These are phyloP conservation scores for Fusarium scirpi DNA, from an alignment of 2,329 filamentous ascomycete genomes.

Conservation along the genomic window DNA sequence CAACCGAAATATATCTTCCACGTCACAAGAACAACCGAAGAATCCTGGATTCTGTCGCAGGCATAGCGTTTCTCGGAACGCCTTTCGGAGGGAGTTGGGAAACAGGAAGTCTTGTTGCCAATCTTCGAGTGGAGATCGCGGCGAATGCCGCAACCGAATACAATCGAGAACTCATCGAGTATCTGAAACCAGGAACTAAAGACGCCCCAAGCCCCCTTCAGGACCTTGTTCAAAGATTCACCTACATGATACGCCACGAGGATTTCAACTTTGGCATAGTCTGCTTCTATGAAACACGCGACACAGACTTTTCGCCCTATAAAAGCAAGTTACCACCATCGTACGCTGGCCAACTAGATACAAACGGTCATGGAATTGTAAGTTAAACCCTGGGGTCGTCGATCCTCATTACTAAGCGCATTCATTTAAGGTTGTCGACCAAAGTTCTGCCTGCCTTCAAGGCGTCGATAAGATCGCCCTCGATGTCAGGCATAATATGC, in stretches of 20 bases:
- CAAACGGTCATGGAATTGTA: neutral
- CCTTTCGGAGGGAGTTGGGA: neutral
- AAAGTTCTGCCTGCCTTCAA: neutral
- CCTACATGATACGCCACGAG: neutral
- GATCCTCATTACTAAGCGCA: accelerated
- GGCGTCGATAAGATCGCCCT: neutral
- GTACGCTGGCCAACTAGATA: neutral
- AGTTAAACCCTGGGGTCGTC: accelerated
- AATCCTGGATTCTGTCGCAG: neutral
- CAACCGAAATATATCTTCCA: neutral
- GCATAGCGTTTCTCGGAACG: neutral
- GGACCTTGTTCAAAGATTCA: neutral
- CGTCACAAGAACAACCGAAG: neutral
- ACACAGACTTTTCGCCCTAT: neutral
- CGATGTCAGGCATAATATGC: neutral
- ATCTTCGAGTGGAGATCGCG: neutral
- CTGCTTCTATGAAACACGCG: neutral
- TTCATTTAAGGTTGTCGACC: neutral
- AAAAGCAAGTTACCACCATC: neutral
- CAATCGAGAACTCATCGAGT: neutral
- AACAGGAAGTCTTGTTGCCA: neutral
- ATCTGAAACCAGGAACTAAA: neutral
- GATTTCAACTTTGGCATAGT: neutral
- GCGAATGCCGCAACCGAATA: neutral
- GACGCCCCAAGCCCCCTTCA: neutral